Percentiles rank a stretch among this genome's conserved stretches.
Evolutionary conservation across 768 basidiomycete genomes (phyloP).

Genomic region (Phanerochaete carnosa): DNA sequence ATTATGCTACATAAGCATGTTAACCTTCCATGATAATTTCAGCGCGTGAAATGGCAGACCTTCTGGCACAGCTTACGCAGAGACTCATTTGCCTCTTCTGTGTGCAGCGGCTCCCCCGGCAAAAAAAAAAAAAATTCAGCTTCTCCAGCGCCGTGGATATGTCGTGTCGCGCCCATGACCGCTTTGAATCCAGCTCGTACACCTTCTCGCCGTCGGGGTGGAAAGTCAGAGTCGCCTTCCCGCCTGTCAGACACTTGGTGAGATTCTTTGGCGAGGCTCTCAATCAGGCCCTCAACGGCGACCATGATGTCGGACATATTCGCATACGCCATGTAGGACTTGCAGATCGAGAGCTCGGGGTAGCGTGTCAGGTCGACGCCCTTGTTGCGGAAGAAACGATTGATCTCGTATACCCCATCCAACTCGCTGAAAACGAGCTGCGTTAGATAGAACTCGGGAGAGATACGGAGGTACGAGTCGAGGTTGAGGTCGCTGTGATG

Average conservation of each 20-base stretch:
- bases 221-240: no score
- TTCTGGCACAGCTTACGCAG: slow-evolving; percentile 80
- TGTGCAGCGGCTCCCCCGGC: slow-evolving; percentile 85
- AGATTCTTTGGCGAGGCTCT: slow-evolving; percentile 70
- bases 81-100: no score
- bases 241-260: slow-evolving; percentile 37
- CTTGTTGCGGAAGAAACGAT: slow-evolving; percentile 96
- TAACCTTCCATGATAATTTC: no score
- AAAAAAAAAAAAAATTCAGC: slow-evolving; percentile 87
- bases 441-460: slow-evolving; percentile 98
- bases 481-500: slow-evolving; percentile 98
- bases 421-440: slow-evolving; percentile 95
- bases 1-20: slow-evolving; percentile 89
- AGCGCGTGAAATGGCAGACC: no score
- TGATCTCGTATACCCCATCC: slow-evolving; percentile 98
- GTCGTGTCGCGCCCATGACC: no score
- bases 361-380: slow-evolving; percentile 97
- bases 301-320: no score
- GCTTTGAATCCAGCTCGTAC: slow-evolving; percentile 80
- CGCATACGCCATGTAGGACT: slow-evolving; percentile 99
- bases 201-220: slow-evolving; percentile 80
- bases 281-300: slow-evolving; percentile 51
- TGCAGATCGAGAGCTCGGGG: slow-evolving; percentile 98
- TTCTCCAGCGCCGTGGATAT: slow-evolving; percentile 97
- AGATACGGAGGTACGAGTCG: slow-evolving; percentile 94